Evolutionary conservation across 192 early-diverging fungal species (phyloP).

Genomic region (Chytriomyces sp.): DNA sequence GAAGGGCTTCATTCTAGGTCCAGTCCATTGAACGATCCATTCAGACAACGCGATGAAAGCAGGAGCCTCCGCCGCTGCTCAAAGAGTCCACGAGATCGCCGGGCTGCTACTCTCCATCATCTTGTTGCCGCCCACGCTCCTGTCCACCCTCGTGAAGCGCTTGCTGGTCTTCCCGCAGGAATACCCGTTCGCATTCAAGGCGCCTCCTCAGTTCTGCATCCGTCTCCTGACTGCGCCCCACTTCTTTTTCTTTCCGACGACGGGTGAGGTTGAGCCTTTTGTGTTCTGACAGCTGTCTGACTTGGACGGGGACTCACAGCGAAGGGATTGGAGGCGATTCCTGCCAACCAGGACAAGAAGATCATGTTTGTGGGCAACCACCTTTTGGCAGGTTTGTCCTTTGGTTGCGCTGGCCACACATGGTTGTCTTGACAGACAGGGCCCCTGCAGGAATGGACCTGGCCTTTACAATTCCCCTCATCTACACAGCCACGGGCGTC

Average conservation of each 20-base stretch:
- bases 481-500: conserved; percentile 34
- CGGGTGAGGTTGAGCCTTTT: neutral
- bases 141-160: neutral
- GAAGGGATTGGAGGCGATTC: neutral
- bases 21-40: too few species aligned
- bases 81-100: too few species aligned
- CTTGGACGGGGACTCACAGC: neutral
- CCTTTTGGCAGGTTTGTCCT: conserved; percentile 1
- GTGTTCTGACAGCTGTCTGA: too few species aligned
- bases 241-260: neutral
- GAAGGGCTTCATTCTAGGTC: too few species aligned
- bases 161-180: neutral
- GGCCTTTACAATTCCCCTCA: conserved; percentile 6
- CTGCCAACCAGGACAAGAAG: conserved; percentile 1
- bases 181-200: neutral
- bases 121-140: neutral
- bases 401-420: neutral
- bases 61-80: too few species aligned
- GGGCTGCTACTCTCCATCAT: neutral
- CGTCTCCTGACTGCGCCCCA: neutral
- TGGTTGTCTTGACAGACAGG: neutral
- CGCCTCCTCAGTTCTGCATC: neutral
- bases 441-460: conserved; percentile 19
- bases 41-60: too few species aligned
- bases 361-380: conserved; percentile 40